Base-by-base conservation (phyloP, 345 rosid species). In the Eucalyptus lansdowneana region DNA sequence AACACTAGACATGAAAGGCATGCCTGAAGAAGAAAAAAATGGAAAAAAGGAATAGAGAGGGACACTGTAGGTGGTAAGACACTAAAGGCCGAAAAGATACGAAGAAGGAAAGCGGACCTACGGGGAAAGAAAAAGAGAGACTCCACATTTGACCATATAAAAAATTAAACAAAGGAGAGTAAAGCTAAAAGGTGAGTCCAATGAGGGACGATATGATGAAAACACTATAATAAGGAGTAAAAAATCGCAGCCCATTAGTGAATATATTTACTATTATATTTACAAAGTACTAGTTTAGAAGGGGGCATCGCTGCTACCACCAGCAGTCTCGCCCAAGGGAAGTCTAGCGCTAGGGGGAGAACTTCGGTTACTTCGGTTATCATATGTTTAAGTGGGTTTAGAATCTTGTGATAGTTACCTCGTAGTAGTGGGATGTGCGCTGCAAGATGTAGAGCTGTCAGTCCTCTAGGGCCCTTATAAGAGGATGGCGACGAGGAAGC, bases 381-480 rank as follows among this genome's bases (percentile, higher is more conserved):
- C 16, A n/a, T 67, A 15, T 15, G 76, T n/a, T 67, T n/a, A 10
- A 3, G 6, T n/a, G 37, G 21, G 3, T 47, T 47, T 62, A 14
- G 8, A 5, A 67, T 2, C 17, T 6, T 15, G 76, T 15, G 5
- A 15, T n/a, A 4, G 40, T 67, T 67, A 67, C 76, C 1, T 11
- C n/a, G n/a, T n/a, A 4, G 0, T 11, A 1, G 49, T 47, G 49
- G 1, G 49, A 11, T 6, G 44, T 6, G 44, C 44, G 7, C 44
- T 42, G 44, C 44, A 42, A 8, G 2, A 42, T 42, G 44, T 8
- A 42, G 44, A 42, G 44, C 8, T 42, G 44, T 42, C 44, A 42
- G 44, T 42, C 44, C 44, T 42, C 7, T 42, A 7, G 44, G 44
- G 44, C 44, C 44, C 44, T 42, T 42, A 42, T 42, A 8, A 42